These are phyloP conservation scores for Bacidia rubella DNA, from an alignment of 495 filamentous ascomycete species.

Conservation along the genomic window DNA sequence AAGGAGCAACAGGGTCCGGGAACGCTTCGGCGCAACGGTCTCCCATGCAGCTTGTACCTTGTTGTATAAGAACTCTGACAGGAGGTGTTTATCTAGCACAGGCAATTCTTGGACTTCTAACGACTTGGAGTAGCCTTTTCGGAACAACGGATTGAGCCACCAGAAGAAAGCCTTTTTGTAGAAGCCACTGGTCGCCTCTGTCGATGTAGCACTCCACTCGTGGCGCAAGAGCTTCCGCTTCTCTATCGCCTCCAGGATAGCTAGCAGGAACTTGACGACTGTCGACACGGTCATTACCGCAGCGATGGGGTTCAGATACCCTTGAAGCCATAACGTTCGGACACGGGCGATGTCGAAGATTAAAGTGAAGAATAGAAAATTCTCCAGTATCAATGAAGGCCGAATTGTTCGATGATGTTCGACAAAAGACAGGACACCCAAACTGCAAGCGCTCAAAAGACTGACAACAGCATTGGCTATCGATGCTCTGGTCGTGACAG, in stretches of 20 bases:
- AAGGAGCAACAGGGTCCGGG: conserved; percentile 33
- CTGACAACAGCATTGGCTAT: conserved; percentile 34
- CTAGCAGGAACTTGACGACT: conserved; percentile 33
- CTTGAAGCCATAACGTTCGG: conserved; percentile 46
- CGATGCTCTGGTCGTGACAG: conserved; percentile 28
- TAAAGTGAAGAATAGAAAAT: conserved; percentile 46
- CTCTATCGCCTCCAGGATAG: conserved; percentile 39
- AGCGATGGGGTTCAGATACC: conserved; percentile 24
- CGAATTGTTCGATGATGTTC: conserved; percentile 43
- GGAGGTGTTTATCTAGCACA: conserved; percentile 31
- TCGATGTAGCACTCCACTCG: conserved; percentile 33
- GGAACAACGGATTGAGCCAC: conserved; percentile 47
- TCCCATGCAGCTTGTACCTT: conserved; percentile 28
- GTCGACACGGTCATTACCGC: conserved; percentile 35
- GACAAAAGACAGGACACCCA: conserved; percentile 37
- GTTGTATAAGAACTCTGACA: conserved; percentile 27
- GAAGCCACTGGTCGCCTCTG: conserved; percentile 45
- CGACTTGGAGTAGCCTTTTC: conserved; percentile 31
- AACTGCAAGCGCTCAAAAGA: conserved; percentile 27
- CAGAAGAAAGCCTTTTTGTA: conserved; percentile 39
- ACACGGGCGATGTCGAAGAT: conserved; percentile 42
- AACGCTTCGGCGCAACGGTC: conserved; percentile 17
- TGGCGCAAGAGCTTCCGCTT: conserved; percentile 37
- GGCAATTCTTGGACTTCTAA: conserved; percentile 35
- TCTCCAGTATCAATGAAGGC: conserved; percentile 46